A percentile compares a stretch with the other conserved stretches of the same genome.
These are phyloP conservation scores for Ophiosphaerella herpotricha DNA, from an alignment of 2,329 filamentous ascomycete species.

Conservation along the genomic window DNA sequence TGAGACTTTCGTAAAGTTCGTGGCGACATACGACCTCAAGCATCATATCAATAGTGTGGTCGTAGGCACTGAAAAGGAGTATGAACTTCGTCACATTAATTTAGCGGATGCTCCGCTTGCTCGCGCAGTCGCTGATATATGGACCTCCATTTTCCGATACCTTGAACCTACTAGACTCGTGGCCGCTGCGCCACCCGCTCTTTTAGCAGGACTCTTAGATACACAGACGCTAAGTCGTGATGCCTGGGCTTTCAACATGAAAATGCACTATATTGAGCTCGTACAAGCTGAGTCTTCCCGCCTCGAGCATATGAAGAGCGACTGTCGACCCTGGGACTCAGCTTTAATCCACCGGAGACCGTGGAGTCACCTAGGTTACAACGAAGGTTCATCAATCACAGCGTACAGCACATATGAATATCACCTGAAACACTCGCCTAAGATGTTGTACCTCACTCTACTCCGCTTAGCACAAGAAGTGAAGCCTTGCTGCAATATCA, in stretches of 20 bases:
- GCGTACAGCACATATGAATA: constrained; percentile 75
- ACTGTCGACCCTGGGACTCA: constrained; percentile 23
- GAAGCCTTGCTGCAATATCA: constrained; percentile 44
- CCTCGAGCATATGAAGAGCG: constrained; percentile 8
- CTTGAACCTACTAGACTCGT: constrained; percentile 42
- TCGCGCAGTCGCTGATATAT: constrained; percentile 56
- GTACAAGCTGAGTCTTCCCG: constrained; percentile 15
- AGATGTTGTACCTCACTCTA: constrained; percentile 60
- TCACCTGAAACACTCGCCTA: constrained; percentile 67
- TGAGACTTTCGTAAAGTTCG: constrained; percentile 21
- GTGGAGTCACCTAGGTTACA: constrained; percentile 70
- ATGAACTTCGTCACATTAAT: constrained; percentile 36
- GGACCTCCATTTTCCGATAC: constrained; percentile 31
- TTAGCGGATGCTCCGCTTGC: constrained; percentile 42
- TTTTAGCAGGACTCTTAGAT: constrained; percentile 65
- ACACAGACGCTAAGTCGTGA: constrained; percentile 62
- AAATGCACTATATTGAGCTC: constrained; percentile 64
- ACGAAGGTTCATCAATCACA: constrained; percentile 75
- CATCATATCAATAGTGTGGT: constrained; percentile 55
- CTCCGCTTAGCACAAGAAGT: constrained; percentile 33
- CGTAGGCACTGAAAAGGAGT: constrained; percentile 48
- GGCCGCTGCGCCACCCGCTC: constrained; percentile 61
- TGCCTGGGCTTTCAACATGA: constrained; percentile 67
- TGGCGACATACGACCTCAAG: constrained; percentile 27
- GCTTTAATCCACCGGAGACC: constrained; percentile 62